Evolutionary conservation across 2,329 filamentous ascomycete genomes (phyloP).

Genomic region (Cryphonectria carpinicola): DNA sequence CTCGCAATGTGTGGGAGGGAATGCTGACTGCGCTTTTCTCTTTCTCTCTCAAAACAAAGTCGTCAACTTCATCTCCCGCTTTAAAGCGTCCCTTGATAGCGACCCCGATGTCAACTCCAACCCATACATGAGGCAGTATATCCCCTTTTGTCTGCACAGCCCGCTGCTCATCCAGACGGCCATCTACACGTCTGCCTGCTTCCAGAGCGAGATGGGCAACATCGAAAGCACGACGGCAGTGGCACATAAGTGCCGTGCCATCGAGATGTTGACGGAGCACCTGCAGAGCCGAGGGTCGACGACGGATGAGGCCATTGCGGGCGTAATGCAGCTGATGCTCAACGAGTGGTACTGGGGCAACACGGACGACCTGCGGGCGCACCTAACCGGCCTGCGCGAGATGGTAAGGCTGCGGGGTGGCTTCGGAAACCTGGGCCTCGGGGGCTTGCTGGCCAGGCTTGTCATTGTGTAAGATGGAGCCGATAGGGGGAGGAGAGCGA

Average conservation of each 20-base stretch:
- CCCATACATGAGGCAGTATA: constrained; percentile 51
- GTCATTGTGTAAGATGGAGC: constrained; percentile 48
- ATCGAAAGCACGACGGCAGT: constrained; percentile 48
- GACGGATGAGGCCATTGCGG: constrained; percentile 51
- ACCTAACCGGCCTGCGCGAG: constrained; percentile 51
- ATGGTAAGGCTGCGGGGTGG: constrained; percentile 55
- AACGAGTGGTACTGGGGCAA: constrained; percentile 61
- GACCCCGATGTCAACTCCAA: constrained; percentile 46
- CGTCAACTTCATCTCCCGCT: constrained; percentile 52
- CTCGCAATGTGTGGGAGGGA: neutral
- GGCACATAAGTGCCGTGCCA: constrained; percentile 48
- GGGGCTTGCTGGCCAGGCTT: constrained; percentile 52
- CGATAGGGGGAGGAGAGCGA: neutral
- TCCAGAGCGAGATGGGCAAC: constrained; percentile 53
- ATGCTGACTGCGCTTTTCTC: neutral
- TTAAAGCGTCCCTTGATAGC: constrained; percentile 55
- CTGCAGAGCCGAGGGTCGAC: constrained; percentile 44
- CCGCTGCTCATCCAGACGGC: constrained; percentile 53
- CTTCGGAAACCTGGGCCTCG: constrained; percentile 48
- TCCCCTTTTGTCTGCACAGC: constrained; percentile 53
- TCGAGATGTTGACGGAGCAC: constrained; percentile 52
- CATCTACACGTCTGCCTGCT: constrained; percentile 55
- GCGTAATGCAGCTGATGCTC: constrained; percentile 52
- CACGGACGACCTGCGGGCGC: constrained; percentile 47
- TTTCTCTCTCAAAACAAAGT: constrained; percentile 39